These are phyloP conservation scores for Penicillium sp. DNA, from an alignment of 2,329 filamentous ascomycete species.

Conservation along the genomic window DNA sequence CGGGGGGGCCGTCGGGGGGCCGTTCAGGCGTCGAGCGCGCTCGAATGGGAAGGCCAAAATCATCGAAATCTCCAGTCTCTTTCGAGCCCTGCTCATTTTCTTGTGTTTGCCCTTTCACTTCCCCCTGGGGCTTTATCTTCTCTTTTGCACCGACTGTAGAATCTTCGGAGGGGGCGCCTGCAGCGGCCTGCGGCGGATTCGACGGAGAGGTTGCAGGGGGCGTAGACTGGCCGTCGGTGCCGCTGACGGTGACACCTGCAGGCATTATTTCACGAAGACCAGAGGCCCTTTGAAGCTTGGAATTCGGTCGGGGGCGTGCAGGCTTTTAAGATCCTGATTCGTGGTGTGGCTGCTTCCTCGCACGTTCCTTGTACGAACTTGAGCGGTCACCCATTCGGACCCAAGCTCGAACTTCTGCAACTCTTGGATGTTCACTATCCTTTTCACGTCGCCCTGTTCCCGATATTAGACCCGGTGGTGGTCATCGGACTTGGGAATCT, in stretches of 20 bases:
- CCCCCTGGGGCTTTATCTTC: conserved; percentile 8
- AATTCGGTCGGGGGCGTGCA: neutral
- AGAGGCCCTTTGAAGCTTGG: conserved; percentile 8
- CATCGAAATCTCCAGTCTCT: conserved; percentile 28
- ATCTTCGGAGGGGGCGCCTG: conserved; percentile 8
- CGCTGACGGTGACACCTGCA: conserved; percentile 26
- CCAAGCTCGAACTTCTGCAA: neutral
- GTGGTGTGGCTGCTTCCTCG: conserved; percentile 8
- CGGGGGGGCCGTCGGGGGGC: conserved; percentile 7
- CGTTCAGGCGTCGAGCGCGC: conserved; percentile 18
- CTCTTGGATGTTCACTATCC: neutral
- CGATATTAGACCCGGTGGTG: conserved; percentile 13
- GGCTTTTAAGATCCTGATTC: conserved; percentile 6
- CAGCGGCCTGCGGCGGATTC: conserved; percentile 9
- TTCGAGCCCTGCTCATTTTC: conserved; percentile 2
- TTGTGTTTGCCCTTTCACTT: neutral
- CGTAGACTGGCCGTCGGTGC: conserved; percentile 27
- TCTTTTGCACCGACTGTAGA: conserved; percentile 17
- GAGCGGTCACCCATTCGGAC: conserved; percentile 20
- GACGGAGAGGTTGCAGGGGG: conserved; percentile 14
- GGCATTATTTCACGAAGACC: conserved; percentile 33
- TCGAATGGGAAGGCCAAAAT: conserved; percentile 43
- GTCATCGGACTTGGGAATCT: conserved; percentile 25
- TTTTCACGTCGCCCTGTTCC: conserved; percentile 1
- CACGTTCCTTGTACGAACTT: conserved; percentile 14